A percentile compares a stretch with the other conserved stretches of the same genome.
Conservation (phyloP, 2,329 filamentous ascomycete genomes). For the Neopestalotiopsis clavispora region DNA sequence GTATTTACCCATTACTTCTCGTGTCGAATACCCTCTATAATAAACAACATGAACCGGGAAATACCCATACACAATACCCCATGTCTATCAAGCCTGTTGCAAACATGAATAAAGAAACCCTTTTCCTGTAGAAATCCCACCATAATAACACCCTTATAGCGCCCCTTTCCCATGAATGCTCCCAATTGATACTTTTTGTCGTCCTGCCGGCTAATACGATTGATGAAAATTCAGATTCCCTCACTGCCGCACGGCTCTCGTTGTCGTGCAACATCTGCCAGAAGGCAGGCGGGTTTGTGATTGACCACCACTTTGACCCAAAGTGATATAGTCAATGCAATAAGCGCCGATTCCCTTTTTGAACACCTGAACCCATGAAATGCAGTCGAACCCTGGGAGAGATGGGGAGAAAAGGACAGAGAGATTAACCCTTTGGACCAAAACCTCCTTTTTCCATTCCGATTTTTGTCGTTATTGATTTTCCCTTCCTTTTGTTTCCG, state of each 20-base stretch:
- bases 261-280: no score
- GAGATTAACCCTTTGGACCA: neutral
- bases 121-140: neutral
- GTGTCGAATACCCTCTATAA: no score
- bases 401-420: neutral
- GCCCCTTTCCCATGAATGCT: neutral
- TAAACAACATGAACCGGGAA: no score
- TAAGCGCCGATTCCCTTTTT: no score
- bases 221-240: neutral
- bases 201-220: neutral
- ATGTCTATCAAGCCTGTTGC: neutral
- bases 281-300: no score
- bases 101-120: neutral
- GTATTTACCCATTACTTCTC: no score
- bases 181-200: neutral
- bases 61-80: neutral
- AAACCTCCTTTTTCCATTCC: neutral
- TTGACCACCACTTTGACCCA: no score
- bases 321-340: no score
- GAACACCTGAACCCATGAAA: no score
- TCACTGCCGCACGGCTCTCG: no score
- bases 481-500: neutral
- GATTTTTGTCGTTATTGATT: neutral
- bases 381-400: neutral
- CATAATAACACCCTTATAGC: neutral